Percentiles rank a stretch among this genome's conserved stretches.
phyloP scores from a whole-genome alignment of 306 rosid species.

The Lathyrus oleraceus region DNA sequence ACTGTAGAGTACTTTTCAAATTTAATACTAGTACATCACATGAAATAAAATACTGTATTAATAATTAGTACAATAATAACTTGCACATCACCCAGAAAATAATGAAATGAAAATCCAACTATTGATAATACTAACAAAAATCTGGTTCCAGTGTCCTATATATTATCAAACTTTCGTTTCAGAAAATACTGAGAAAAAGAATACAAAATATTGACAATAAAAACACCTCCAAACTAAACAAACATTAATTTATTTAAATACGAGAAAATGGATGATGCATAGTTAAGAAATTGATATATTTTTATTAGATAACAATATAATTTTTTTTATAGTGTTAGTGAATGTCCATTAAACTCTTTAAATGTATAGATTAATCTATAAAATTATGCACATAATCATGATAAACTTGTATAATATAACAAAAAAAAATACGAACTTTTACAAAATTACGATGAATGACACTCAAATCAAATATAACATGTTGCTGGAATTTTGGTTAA shows the following conservation, averaged over 20 bases:
- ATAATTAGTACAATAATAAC: slow-evolving; percentile 10
- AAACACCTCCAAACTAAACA: neutral
- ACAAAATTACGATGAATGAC: too few relatives aligned
- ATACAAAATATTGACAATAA: neutral
- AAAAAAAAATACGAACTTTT: too few relatives aligned
- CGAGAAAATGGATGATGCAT: too few relatives aligned
- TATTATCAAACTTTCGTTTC: neutral
- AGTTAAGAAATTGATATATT: too few relatives aligned
- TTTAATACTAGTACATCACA: neutral
- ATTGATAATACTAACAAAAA: slow-evolving; percentile 31
- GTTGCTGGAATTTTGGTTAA: too few relatives aligned
- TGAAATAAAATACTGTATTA: slow-evolving; percentile 31
- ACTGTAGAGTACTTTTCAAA: neutral
- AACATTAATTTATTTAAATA: neutral
- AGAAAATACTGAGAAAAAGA: neutral
- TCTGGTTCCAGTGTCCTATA: slow-evolving; percentile 12
- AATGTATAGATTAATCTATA: too few relatives aligned
- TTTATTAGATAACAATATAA: too few relatives aligned
- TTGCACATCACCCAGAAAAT: slow-evolving; percentile 46
- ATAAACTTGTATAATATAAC: too few relatives aligned
- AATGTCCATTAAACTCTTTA: too few relatives aligned
- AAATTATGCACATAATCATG: too few relatives aligned
- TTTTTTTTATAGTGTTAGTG: too few relatives aligned
- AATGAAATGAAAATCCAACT: slow-evolving; percentile 17
- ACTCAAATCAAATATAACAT: too few relatives aligned